Base-by-base conservation (phyloP, 208 protist species). In the Trypanosoma brucei region DNA sequence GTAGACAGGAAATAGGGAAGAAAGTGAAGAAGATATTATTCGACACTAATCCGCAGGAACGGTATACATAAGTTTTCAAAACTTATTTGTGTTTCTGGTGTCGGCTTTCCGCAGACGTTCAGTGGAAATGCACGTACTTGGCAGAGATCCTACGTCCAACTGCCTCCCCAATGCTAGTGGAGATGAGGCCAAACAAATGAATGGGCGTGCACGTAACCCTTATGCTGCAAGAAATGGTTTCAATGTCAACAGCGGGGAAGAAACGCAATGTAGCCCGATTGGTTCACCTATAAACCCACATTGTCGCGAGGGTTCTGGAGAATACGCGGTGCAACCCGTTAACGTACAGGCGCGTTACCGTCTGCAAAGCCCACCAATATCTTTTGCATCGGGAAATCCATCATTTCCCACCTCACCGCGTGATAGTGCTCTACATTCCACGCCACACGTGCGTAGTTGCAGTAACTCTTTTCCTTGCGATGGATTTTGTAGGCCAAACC, bases 301-400 rank as follows among this genome's bases (percentile, higher is more conserved):
- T 3, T 46, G 38, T 4, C 31, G 53, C 42, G 59, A 62, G 0
- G 55, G 30, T 1, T 39, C 58, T n/a, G 55, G 55, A 0, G 55
- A 46, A 1, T 35, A 59, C 2, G 11, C 6, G 13, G 46, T 55
- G 1, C 59, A 59, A 30, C 55, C 40, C 13, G 14, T 73, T 31
- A 73, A 40, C 3, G 68, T 73, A 7, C 68, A 73, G 48, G 30
- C 68, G n/a, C 52, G 68, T 3, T 73, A 73, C 39, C 59, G 68
- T 22, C 39, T 68, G 5, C 68, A 73, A 1, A 73, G 68, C 55
- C 59, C 60, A 1, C 53, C 55, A 39, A 8, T 57, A 1, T 66
- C 55, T 57, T 49, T 30, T 30, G 31, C 36, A 9, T 30, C 44
- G 4, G 36, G 42, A 4, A 55, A 57, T 1, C 7, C 11, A 30